Percentiles rank a stretch among this genome's conserved stretches.
phyloP scores from a whole-genome alignment of 2,329 filamentous ascomycete genomes.

The Colletotrichum australisinense region DNA sequence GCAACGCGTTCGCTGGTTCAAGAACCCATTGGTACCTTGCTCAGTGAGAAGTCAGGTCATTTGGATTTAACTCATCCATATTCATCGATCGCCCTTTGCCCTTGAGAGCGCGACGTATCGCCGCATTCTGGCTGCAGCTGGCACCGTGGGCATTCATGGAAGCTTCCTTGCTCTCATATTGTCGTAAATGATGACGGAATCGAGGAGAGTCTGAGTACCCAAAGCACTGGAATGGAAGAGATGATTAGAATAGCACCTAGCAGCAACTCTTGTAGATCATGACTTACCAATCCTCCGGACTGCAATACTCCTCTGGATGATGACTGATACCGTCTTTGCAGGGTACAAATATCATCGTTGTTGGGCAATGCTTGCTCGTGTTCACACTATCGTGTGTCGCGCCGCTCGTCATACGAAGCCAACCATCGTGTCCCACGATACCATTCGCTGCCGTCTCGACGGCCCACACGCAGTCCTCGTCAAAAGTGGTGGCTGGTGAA shows the following conservation, averaged over 20 bases:
- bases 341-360: constrained; percentile 77
- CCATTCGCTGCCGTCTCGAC: constrained; percentile 71
- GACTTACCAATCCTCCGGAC: constrained; percentile 63
- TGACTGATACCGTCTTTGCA: constrained; percentile 73
- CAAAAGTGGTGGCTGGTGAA: constrained; percentile 72
- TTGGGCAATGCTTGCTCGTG: constrained; percentile 69
- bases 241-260: no score
- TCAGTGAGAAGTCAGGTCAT: no score
- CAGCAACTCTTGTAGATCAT: no score
- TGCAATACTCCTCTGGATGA: constrained; percentile 72
- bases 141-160: no score
- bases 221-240: constrained; percentile 17
- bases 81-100: no score
- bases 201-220: constrained; percentile 37
- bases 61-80: no score
- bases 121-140: no score
- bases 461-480: constrained; percentile 73
- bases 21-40: no score
- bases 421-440: constrained; percentile 59
- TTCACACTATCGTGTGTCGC: constrained; percentile 66
- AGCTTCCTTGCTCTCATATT: no score
- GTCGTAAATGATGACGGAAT: neutral
- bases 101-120: no score
- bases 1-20: no score
- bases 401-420: constrained; percentile 52